These are phyloP conservation scores for Termitomyces sp. DNA, from an alignment of 768 basidiomycete genomes.

Conservation along the genomic window DNA sequence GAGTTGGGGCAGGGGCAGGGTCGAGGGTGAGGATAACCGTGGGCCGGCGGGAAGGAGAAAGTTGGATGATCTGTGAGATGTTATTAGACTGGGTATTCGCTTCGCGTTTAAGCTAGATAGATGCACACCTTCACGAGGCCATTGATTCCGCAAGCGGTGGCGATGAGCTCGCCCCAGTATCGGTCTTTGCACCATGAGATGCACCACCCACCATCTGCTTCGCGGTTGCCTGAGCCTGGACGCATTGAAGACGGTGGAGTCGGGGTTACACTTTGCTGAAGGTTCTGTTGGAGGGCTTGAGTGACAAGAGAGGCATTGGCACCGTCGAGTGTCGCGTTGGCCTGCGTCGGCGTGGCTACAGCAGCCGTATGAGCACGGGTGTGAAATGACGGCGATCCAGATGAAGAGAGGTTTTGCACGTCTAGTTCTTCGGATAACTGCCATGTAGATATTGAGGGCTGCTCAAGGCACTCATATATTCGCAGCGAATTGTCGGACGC, in stretches of 20 bases:
- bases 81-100: background rate
- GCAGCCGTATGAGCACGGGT: slow-evolving; percentile 51
- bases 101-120: background rate
- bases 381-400: slow-evolving; percentile 32
- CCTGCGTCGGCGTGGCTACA: slow-evolving; percentile 69
- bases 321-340: slow-evolving; percentile 45
- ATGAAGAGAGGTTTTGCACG: slow-evolving; percentile 46
- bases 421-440: slow-evolving; percentile 75
- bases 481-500: slow-evolving; percentile 84
- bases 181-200: slow-evolving; percentile 94
- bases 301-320: slow-evolving; percentile 57
- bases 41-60: slow-evolving; percentile 64
- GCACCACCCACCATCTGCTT: slow-evolving; percentile 91
- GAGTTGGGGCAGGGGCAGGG: slow-evolving; percentile 32
- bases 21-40: slow-evolving; percentile 57
- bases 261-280: slow-evolving; percentile 24
- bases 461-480: slow-evolving; percentile 87
- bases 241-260: slow-evolving; percentile 11
- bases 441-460: slow-evolving; percentile 69
- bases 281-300: slow-evolving; percentile 54
- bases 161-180: slow-evolving; percentile 92
- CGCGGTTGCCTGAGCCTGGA: slow-evolving; percentile 50
- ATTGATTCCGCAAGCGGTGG: slow-evolving; percentile 65
- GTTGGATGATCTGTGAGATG: slow-evolving; percentile 60
- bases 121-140: slow-evolving; percentile 69